A percentile compares a stretch with the other conserved stretches of the same genome.
These are phyloP conservation scores for Lactarius akahatsu DNA, from an alignment of 768 basidiomycete genomes.

Conservation along the genomic window DNA sequence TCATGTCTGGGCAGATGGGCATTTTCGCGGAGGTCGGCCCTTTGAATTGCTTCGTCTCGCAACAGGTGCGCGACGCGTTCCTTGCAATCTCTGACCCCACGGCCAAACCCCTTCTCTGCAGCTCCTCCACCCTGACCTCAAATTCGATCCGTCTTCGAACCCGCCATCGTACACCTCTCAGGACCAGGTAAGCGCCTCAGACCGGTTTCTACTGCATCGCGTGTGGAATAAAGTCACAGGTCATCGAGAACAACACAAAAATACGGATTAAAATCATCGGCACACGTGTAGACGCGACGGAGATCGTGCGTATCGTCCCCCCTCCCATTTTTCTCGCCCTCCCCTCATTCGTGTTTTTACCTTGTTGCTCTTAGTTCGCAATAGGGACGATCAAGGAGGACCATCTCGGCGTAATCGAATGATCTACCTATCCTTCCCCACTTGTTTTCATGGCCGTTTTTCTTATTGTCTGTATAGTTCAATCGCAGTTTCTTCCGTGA, in stretches of 20 bases:
- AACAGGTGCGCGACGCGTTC: slow-evolving; percentile 62
- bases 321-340: no score
- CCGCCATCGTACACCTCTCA: slow-evolving; percentile 96
- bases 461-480: slow-evolving; percentile 11
- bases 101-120: slow-evolving; percentile 33
- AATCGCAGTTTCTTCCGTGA: neutral
- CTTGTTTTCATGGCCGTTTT: neutral
- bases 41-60: slow-evolving; percentile 90
- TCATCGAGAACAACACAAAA: slow-evolving; percentile 90
- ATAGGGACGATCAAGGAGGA: slow-evolving; percentile 99
- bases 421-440: neutral
- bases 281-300: slow-evolving; percentile 94
- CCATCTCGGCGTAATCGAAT: slow-evolving; percentile 91
- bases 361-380: slow-evolving; percentile 64
- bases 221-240: slow-evolving; percentile 41
- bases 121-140: slow-evolving; percentile 93
- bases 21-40: slow-evolving; percentile 98
- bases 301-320: slow-evolving; percentile 66
- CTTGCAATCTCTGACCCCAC: neutral
- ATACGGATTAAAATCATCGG: slow-evolving; percentile 98
- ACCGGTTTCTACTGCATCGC: neutral
- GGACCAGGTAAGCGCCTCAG: slow-evolving; percentile 59
- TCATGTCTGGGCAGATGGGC: slow-evolving; percentile 69
- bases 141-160: slow-evolving; percentile 93
- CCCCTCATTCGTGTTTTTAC: slow-evolving; percentile 1